phyloP scores from a whole-genome alignment of 2,329 filamentous ascomycete species.

The Hymenoscyphus linearis region DNA sequence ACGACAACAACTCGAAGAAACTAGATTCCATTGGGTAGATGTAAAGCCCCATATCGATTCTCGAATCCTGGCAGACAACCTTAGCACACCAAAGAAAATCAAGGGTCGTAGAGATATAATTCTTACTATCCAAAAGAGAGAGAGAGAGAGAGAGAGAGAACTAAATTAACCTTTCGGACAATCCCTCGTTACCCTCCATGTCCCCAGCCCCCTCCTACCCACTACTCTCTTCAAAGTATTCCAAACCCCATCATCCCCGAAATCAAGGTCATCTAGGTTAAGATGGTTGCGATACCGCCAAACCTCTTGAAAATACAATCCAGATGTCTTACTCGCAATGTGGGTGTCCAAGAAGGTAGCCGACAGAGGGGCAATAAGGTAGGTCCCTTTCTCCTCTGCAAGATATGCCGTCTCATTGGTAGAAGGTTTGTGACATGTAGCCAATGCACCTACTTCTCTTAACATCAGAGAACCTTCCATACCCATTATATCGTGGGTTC shows the following conservation, averaged over 20 bases:
- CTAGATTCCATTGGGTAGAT: too few relatives aligned
- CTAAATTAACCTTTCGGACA: constrained; percentile 8
- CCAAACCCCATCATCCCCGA: constrained; percentile 71
- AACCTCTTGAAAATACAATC: constrained; percentile 60
- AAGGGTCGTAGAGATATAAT: background rate
- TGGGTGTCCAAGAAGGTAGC: constrained; percentile 65
- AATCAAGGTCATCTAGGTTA: constrained; percentile 76
- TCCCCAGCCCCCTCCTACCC: constrained; percentile 54
- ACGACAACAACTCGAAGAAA: too few relatives aligned
- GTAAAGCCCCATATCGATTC: background rate
- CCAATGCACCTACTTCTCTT: constrained; percentile 50
- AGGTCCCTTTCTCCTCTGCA: constrained; percentile 59
- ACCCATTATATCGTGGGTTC: constrained; percentile 69
- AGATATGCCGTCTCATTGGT: constrained; percentile 50
- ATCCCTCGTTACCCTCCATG: constrained; percentile 56
- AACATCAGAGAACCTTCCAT: constrained; percentile 57
- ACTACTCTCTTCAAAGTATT: constrained; percentile 63
- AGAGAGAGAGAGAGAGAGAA: too few relatives aligned
- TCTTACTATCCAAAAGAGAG: background rate
- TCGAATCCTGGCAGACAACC: background rate
- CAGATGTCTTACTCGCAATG: constrained; percentile 41
- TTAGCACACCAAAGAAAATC: background rate
- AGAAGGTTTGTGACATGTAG: constrained; percentile 56
- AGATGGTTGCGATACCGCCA: constrained; percentile 65
- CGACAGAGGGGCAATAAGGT: constrained; percentile 68